Base-by-base conservation (phyloP, 208 protist species). In the Angomonas deanei region DNA sequence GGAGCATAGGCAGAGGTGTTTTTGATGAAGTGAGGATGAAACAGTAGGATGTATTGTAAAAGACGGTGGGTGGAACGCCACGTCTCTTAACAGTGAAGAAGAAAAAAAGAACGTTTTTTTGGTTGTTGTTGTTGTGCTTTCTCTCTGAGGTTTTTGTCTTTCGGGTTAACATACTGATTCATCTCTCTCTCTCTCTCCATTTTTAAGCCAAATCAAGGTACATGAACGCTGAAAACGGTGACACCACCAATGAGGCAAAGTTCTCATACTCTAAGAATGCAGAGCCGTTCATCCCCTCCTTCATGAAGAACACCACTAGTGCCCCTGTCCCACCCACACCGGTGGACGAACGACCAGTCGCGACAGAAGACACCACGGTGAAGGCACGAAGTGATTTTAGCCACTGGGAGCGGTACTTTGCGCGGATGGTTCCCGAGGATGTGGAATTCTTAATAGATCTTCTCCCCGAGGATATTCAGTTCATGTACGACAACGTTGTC, bases 261-360 rank as follows among this genome's bases (percentile, higher is more conserved):
- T 42, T 42, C 15, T n/a, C 36, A 15, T 42, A 42, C 15, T 42
- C 36, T 15, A 42, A 42, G 15, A 42, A 83, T 46, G 84, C 80
- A 11, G 39, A 42, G 11, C 84, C 84, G 3, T 91, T 91, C 61
- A 67, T 76, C 15, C 84, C 84, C 5, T 80, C 77, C 0, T 91
- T 82, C 57, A 70, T 87, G 68, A 61, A 61, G 8, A 34, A 27
- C 8, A n/a, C 72, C 1, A 19, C 27, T 39, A 39, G 50, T 6
- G 38, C 59, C 30, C 28, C 49, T 2, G 48, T 38, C 42, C 53
- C n/a, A 3, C 31, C 63, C 0, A 56, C 61, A 33, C 31, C 56
- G 19, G 38, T 28, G 15, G 55, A 26, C 15, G 23, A 24, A 21
- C 11, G 15, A 15, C 11, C 8, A 8, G 36, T 15, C 36, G 11